These are phyloP conservation scores for Paraurostyla sp. DNA, from an alignment of 73 alveolate genomes.

Conservation along the genomic window DNA sequence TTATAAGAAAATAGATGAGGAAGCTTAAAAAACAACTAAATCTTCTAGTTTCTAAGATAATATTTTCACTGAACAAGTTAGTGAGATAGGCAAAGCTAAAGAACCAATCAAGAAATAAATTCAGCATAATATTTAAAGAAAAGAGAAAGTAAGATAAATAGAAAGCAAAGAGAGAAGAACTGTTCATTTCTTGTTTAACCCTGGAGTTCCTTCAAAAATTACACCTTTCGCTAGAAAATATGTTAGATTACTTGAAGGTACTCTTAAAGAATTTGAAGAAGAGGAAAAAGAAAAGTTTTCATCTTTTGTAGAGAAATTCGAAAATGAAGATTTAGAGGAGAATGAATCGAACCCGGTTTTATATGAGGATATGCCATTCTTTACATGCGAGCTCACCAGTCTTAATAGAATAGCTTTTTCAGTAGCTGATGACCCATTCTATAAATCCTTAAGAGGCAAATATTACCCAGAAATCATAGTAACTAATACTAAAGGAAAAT, in stretches of 20 bases:
- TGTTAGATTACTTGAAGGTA: slow-evolving; percentile 33
- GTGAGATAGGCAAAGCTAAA: not conserved
- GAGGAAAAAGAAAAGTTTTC: slow-evolving; percentile 40
- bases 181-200: slow-evolving; percentile 50
- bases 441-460: slow-evolving; percentile 26
- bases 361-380: slow-evolving; percentile 49
- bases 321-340: slow-evolving; percentile 38
- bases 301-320: not conserved
- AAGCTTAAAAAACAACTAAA: slow-evolving; percentile 61
- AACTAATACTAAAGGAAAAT: slow-evolving; percentile 23
- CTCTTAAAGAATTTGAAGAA: slow-evolving; percentile 31
- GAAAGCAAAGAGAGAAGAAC: slow-evolving; percentile 34
- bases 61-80: slow-evolving; percentile 7
- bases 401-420: slow-evolving; percentile 23
- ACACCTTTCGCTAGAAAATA: slow-evolving; percentile 56
- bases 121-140: slow-evolving; percentile 46
- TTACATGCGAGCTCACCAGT: slow-evolving; percentile 40
- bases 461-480: slow-evolving; percentile 32
- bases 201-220: slow-evolving; percentile 3
- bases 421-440: slow-evolving; percentile 62
- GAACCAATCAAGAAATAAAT: slow-evolving; percentile 54
- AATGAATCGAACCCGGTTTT: slow-evolving; percentile 24
- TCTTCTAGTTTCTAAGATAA: slow-evolving; percentile 33
- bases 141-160: slow-evolving; percentile 65
- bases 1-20: slow-evolving; percentile 72